phyloP scores from a whole-genome alignment of 768 basidiomycete genomes.

The Mycena polygramma region DNA sequence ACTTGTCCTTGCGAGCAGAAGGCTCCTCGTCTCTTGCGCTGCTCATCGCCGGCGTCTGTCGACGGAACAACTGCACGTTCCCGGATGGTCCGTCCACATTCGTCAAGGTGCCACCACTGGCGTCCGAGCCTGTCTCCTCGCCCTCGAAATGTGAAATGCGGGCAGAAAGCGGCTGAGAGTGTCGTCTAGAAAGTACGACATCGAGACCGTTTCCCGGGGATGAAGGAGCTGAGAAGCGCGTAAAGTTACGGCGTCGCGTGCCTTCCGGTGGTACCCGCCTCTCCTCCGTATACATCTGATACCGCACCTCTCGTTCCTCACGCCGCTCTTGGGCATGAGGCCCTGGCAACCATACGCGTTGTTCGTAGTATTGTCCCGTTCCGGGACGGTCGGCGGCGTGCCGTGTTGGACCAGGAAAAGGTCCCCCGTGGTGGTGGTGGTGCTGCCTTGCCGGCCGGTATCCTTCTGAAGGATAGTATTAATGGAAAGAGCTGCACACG shows the following conservation, averaged over 20 bases:
- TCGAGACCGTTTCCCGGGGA: slow-evolving; percentile 14
- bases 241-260: slow-evolving; percentile 4
- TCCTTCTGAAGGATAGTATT: slow-evolving; percentile 1
- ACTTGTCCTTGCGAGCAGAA: background rate
- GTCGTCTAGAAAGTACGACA: slow-evolving; percentile 5
- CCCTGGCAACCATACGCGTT: slow-evolving; percentile 15
- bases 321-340: background rate
- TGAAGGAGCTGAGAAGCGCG: slow-evolving; percentile 30
- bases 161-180: background rate
- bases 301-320: background rate
- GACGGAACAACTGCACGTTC: background rate
- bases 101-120: slow-evolving; percentile 6
- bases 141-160: slow-evolving; percentile 3
- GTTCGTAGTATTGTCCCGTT: background rate
- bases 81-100: slow-evolving; percentile 1
- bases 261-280: slow-evolving; percentile 6
- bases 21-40: background rate
- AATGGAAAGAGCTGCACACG: background rate
- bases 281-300: slow-evolving; percentile 4
- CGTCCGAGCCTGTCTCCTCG: slow-evolving; percentile 15
- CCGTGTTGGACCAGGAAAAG: background rate
- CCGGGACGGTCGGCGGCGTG: background rate
- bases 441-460: slow-evolving; percentile 15
- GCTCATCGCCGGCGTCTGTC: background rate
- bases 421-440: too few species aligned